Percentiles rank a stretch among this genome's conserved stretches.
Conservation (phyloP, 2,329 filamentous ascomycete species). For the Ascochyta koolunga region DNA sequence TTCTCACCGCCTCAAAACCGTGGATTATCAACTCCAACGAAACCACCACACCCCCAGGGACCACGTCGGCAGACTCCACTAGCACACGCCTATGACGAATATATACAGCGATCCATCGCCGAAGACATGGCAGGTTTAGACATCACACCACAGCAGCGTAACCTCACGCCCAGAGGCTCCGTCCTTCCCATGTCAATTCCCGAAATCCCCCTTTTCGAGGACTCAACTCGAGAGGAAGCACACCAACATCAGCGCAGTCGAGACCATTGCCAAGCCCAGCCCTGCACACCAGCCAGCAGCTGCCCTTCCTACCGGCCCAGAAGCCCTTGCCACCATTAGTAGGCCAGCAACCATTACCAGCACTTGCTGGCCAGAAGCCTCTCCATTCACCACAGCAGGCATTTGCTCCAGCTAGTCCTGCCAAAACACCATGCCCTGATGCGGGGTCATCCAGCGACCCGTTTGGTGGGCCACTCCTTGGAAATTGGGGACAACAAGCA, state of each 20-base stretch:
- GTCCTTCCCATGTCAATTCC: constrained; percentile 43
- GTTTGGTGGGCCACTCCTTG: constrained; percentile 33
- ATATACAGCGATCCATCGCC: constrained; percentile 56
- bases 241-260: constrained; percentile 21
- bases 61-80: constrained; percentile 43
- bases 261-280: constrained; percentile 31
- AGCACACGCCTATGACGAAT: constrained; percentile 51
- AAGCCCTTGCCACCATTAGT: constrained; percentile 29
- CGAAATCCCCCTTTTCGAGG: constrained; percentile 46
- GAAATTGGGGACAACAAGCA: not conserved
- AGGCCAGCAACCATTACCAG: constrained; percentile 34
- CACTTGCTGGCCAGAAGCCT: constrained; percentile 33
- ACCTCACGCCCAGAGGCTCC: constrained; percentile 38
- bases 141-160: constrained; percentile 36
- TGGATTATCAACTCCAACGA: constrained; percentile 38
- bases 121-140: constrained; percentile 50
- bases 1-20: constrained; percentile 41
- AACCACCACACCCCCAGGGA: constrained; percentile 42
- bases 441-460: constrained; percentile 38
- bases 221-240: constrained; percentile 19
- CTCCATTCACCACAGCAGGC: constrained; percentile 33
- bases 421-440: constrained; percentile 22
- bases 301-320: constrained; percentile 8
- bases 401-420: constrained; percentile 26
- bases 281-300: constrained; percentile 2